Percentiles rank a stretch among this genome's conserved stretches.
These are phyloP conservation scores for Claviceps sp. DNA, from an alignment of 2,329 filamentous ascomycete genomes.

Conservation along the genomic window DNA sequence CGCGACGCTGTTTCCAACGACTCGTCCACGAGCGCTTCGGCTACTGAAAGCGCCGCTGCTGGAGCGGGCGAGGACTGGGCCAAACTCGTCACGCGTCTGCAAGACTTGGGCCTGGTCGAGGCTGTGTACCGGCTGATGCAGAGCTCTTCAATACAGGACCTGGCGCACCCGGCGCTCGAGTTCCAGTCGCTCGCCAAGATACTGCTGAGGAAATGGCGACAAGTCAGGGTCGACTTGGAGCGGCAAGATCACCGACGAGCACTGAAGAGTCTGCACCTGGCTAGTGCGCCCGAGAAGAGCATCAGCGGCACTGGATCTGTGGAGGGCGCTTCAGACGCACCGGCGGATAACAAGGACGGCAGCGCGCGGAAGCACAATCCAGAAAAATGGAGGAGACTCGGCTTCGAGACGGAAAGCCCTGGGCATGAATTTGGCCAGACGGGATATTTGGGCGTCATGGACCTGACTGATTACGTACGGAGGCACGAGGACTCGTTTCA, in stretches of 20 bases:
- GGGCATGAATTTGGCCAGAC: constrained; percentile 72
- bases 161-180: constrained; percentile 79
- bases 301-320: constrained; percentile 24
- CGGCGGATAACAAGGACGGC: constrained; percentile 42
- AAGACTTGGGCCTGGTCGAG: constrained; percentile 86
- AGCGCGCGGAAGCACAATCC: constrained; percentile 54
- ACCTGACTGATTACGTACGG: constrained; percentile 82
- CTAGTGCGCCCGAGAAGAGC: constrained; percentile 55
- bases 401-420: constrained; percentile 84
- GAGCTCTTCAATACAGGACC: constrained; percentile 78
- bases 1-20: constrained; percentile 77
- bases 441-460: constrained; percentile 94
- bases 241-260: constrained; percentile 78
- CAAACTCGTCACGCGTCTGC: constrained; percentile 83
- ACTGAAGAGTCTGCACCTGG: constrained; percentile 72
- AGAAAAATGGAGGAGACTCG: constrained; percentile 84
- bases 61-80: constrained; percentile 61
- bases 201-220: constrained; percentile 74
- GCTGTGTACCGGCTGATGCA: constrained; percentile 91
- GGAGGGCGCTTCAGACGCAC: constrained; percentile 21
- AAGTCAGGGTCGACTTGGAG: constrained; percentile 73
- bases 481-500: constrained; percentile 89
- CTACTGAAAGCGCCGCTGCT: constrained; percentile 15
- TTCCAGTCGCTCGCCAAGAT: constrained; percentile 89
- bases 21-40: constrained; percentile 26